A percentile compares a stretch with the other conserved stretches of the same genome.
Conservation (phyloP, 495 filamentous ascomycete genomes). For the Schizothecium vesticola region DNA sequence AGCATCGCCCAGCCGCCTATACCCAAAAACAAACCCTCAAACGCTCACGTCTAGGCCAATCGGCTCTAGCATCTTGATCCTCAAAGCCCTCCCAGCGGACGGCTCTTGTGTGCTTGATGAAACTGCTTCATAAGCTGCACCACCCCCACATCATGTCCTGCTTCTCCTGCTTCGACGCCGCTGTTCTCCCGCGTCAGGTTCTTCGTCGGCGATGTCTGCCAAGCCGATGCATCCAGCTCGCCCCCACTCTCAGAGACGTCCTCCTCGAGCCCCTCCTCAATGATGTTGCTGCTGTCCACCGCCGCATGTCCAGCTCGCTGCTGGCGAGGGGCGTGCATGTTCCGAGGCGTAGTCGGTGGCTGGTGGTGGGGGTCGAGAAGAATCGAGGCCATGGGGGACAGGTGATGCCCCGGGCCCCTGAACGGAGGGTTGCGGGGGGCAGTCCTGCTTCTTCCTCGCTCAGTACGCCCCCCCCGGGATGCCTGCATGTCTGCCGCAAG, state of each 20-base stretch:
- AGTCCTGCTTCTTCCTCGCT: constrained; percentile 31
- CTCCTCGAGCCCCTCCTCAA: constrained; percentile 45
- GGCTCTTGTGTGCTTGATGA: constrained; percentile 71
- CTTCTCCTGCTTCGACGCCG: constrained; percentile 18
- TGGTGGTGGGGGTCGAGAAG: constrained; percentile 85
- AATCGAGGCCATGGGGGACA: constrained; percentile 63
- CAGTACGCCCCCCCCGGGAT: constrained; percentile 44
- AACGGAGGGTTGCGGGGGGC: constrained; percentile 27
- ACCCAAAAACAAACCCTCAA: constrained; percentile 6
- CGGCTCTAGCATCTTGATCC: constrained; percentile 6
- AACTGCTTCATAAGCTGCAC: constrained; percentile 87
- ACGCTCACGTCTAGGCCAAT: neutral
- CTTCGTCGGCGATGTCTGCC: constrained; percentile 43
- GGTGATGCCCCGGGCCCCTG: constrained; percentile 30
- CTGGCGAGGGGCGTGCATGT: constrained; percentile 37
- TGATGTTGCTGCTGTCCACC: constrained; percentile 42
- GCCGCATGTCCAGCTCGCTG: constrained; percentile 40
- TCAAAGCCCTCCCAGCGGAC: constrained; percentile 35
- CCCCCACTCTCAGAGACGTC: constrained; percentile 47
- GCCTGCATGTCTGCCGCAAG: constrained; percentile 50
- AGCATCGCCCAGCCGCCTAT: neutral
- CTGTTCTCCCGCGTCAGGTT: constrained; percentile 41
- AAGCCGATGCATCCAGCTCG: constrained; percentile 47
- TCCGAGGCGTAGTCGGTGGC: constrained; percentile 47
- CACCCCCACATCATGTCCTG: constrained; percentile 56